Percentiles rank a stretch among this genome's conserved stretches.
phyloP scores from a whole-genome alignment of 768 basidiomycete species.

The Tephrocybe sp. region DNA sequence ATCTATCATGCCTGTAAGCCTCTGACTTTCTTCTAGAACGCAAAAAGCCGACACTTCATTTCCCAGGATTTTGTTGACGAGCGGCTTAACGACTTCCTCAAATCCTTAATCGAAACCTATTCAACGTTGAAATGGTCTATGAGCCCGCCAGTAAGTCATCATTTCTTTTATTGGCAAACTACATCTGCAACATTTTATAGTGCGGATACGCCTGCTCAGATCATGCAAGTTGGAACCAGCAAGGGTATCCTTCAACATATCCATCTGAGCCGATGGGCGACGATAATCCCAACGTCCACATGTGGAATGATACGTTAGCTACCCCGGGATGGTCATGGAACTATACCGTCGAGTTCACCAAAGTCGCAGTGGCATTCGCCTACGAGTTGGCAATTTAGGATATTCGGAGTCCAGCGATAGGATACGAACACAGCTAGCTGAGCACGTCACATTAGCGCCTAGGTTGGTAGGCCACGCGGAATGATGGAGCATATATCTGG shows the following conservation, averaged over 20 bases:
- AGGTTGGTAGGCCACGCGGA: too few relatives aligned
- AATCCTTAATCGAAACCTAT: conserved; percentile 40
- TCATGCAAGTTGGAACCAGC: conserved; percentile 63
- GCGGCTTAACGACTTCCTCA: conserved; percentile 41
- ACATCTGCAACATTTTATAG: neutral
- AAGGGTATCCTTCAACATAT: conserved; percentile 52
- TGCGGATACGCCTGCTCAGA: conserved; percentile 69
- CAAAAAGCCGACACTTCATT: neutral
- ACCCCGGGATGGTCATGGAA: conserved; percentile 49
- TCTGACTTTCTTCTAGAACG: neutral
- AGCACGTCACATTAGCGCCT: too few relatives aligned
- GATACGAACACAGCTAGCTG: too few relatives aligned
- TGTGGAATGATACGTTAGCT: conserved; percentile 39
- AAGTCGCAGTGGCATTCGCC: conserved; percentile 31
- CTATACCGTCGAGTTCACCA: conserved; percentile 64
- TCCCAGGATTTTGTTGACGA: conserved; percentile 29
- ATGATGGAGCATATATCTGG: too few relatives aligned
- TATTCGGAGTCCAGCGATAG: neutral
- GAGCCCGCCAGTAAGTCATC: conserved; percentile 36
- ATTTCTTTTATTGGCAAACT: neutral
- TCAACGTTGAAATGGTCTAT: conserved; percentile 39
- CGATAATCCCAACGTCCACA: conserved; percentile 33
- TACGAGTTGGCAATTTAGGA: conserved; percentile 8
- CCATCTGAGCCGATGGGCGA: conserved; percentile 25
- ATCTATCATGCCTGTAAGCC: conserved; percentile 32